Base-by-base conservation (phyloP, 2,329 filamentous ascomycete species). In the Ceratocystis diversiconidia region DNA sequence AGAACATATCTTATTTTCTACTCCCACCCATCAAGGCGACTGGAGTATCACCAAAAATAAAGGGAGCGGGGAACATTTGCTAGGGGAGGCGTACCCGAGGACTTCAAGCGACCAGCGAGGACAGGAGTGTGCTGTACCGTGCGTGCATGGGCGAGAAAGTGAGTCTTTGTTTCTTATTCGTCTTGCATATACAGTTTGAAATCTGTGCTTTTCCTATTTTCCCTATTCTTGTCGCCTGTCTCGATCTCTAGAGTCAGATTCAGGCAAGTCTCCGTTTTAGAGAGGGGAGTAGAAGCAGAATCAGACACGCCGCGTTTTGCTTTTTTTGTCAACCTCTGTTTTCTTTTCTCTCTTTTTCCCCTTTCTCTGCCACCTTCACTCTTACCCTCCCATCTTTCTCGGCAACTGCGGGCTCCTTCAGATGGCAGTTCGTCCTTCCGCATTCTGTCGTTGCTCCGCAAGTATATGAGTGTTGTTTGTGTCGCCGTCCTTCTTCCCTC, bases 221-320 rank as follows among this genome's bases (percentile, higher is more conserved):
- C 28, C 52, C 52, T 59, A 59, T 12, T 59, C 52, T 59, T 59
- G 52, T 59, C 52, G 52, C 28, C 52, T 59, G 52, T 59, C 52
- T 59, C 52, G 52, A 59, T 59, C 52, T 59, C 22, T 8, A 59
- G 52, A 59, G 52, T 59, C 52, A 59, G 52, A 59, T 30, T 59
- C 52, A 59, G 52, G 52, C 28, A 59, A 30, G 25, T 32, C 52
- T 59, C 52, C 52, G 28, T 59, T 59, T 25, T 17, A 32, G 25
- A 57, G 22, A 25, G 32, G 52, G 52, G 12, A 55, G 32, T 36
- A 36, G 32, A n/a, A 32, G 22, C 52, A 59, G 52, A 25, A 8
- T 59, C 25, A 59, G 52, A 59, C 25, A 57, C 25, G 10, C 25
- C 12, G 52, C 32, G 28, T 32, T 19, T 50, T 50, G 28, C 28